These are phyloP conservation scores for Penicillium coffeae DNA, from an alignment of 495 filamentous ascomycete species.

Conservation along the genomic window DNA sequence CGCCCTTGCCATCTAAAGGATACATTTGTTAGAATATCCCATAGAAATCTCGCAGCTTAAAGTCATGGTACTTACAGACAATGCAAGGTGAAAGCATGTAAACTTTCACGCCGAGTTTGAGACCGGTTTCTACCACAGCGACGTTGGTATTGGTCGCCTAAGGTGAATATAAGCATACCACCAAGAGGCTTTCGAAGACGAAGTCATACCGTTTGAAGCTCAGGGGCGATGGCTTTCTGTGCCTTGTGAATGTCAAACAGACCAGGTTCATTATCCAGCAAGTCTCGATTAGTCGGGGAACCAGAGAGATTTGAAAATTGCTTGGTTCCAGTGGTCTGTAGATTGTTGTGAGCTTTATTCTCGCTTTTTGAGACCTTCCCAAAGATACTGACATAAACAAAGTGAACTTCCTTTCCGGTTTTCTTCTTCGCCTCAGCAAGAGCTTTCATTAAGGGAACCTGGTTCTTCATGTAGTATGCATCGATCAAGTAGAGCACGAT, in stretches of 20 bases:
- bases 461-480: background rate
- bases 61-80: slow-evolving; percentile 47
- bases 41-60: no score
- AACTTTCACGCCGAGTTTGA: slow-evolving; percentile 33
- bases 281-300: slow-evolving; percentile 20
- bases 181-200: background rate
- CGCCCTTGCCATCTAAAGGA: slow-evolving; percentile 42
- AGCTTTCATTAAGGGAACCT: slow-evolving; percentile 34
- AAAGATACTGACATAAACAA: no score
- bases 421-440: slow-evolving; percentile 36
- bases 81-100: slow-evolving; percentile 48
- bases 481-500: no score
- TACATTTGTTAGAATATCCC: no score
- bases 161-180: no score
- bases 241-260: slow-evolving; percentile 40
- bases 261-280: slow-evolving; percentile 39
- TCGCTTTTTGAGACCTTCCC: no score
- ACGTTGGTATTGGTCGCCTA: slow-evolving; percentile 26
- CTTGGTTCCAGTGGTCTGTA: slow-evolving; percentile 38
- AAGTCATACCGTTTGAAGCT: background rate
- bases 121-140: slow-evolving; percentile 33
- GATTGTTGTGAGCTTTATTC: no score
- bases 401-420: slow-evolving; percentile 38
- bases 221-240: background rate
- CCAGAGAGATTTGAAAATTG: slow-evolving; percentile 30